Evolutionary conservation across 176 grass and related monocot species (phyloP), one percentile per base, ranked within the genome.

Genomic region (Carex parvula): DNA sequence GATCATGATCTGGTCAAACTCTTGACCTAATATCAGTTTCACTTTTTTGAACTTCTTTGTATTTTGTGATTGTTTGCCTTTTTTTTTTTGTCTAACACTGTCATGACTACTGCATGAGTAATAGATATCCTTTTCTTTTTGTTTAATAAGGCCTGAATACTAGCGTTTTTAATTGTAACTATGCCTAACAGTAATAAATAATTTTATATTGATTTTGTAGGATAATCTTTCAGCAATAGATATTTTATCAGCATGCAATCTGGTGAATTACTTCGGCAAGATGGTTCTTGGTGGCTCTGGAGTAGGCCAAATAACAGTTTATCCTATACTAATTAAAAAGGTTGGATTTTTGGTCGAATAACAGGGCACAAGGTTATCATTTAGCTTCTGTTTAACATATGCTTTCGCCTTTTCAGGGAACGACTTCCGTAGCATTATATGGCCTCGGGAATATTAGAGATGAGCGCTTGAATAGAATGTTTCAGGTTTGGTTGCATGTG

Each of bases 251-350:
- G 89, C 92, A 52, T 85, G 89, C 69, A 92, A 94, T 84, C 60
- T 97, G 70, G 84, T 97, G 41, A 97, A 97, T 80, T 97, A 97
- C 75, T 97, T 97, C 80, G 94, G 94, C 30, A 97, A 97, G 75
- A 88, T 91, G 75, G 82, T 90, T 69, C 81, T 91, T 75, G 92
- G 85, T 17, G 83, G 90, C 32, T 90, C 92, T 41, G 92, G 86
- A 3, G 84, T 91, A 67, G 92, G 84, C 64, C 56, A 97, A 68
- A 82, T 92, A 85, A 79, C 66, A 68, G 71, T 97, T 57, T 86
- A 84, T 86, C 94, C 92, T 80, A 79, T 91, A 85, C 86, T 97
- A 17, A 84, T 97, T 17, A 91, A 53, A 86, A 97, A 97, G 92
- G 94, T 94, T 42, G 8, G 58, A 53, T 33, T 53, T 52, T 78